These are phyloP conservation scores for Boletus vermiculosoides DNA, from an alignment of 768 basidiomycete genomes.

Conservation along the genomic window DNA sequence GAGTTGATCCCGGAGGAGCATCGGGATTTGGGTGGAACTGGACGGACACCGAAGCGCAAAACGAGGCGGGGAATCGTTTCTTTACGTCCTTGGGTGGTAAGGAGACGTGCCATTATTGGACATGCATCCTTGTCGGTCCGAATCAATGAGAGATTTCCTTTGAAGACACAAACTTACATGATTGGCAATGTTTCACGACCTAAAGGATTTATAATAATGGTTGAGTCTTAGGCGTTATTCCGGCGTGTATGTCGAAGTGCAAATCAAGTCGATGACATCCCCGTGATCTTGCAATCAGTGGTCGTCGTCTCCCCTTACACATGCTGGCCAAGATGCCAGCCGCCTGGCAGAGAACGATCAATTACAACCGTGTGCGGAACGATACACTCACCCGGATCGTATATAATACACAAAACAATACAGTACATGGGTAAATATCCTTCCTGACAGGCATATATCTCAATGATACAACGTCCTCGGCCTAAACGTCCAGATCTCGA, in stretches of 20 bases:
- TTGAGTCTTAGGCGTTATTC: neutral
- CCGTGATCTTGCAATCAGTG: no score
- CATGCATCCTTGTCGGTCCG: slow-evolving; percentile 6
- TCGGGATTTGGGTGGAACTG: slow-evolving; percentile 23
- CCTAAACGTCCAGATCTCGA: slow-evolving; percentile 83
- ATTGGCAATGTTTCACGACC: neutral
- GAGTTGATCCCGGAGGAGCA: neutral
- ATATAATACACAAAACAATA: slow-evolving; percentile 10
- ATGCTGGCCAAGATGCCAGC: neutral
- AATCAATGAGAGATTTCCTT: neutral
- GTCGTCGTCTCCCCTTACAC: no score
- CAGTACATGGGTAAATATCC: slow-evolving; percentile 9
- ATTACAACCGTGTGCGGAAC: neutral
- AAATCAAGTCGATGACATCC: neutral
- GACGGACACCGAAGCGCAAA: slow-evolving; percentile 11
- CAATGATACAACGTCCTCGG: slow-evolving; percentile 31
- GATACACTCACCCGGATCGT: neutral
- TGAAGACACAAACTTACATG: no score
- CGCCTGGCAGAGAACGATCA: neutral
- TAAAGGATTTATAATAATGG: neutral
- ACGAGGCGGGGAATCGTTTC: slow-evolving; percentile 7
- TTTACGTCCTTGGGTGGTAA: slow-evolving; percentile 13
- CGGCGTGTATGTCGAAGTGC: neutral
- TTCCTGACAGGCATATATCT: slow-evolving; percentile 8
- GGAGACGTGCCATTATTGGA: slow-evolving; percentile 13